These are phyloP conservation scores for Ceratobasidium papillatum DNA, from an alignment of 1,284 basidiomycete species.

Conservation along the genomic window DNA sequence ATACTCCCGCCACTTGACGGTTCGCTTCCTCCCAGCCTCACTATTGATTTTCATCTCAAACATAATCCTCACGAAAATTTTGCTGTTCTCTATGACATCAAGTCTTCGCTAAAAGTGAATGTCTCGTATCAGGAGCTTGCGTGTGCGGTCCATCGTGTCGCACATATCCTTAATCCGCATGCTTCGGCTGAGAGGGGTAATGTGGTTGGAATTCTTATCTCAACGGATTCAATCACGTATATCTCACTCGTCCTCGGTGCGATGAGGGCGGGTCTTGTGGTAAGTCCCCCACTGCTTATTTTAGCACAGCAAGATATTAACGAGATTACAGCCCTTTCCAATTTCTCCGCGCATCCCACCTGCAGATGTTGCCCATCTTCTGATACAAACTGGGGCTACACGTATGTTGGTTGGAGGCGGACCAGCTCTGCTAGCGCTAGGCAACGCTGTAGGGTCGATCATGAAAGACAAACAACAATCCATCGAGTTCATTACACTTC, in stretches of 20 bases:
- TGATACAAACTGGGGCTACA: not conserved
- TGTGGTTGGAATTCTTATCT: not conserved
- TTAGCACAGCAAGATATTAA: not conserved
- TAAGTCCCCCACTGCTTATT: not conserved
- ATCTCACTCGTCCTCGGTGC: not conserved
- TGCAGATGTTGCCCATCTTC: not conserved
- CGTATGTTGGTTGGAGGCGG: not conserved
- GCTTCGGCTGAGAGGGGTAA: not conserved
- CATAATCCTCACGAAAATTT: not conserved
- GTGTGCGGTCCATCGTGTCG: not conserved
- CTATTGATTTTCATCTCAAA: slow-evolving; percentile 7
- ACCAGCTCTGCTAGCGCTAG: not conserved
- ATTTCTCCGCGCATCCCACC: slow-evolving; percentile 4
- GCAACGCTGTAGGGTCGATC: not conserved
- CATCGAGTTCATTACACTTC: not conserved
- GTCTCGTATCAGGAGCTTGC: not conserved
- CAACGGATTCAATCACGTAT: slow-evolving; percentile 1
- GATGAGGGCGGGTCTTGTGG: slow-evolving; percentile 4
- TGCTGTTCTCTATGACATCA: slow-evolving; percentile 8
- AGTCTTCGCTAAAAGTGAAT: not conserved
- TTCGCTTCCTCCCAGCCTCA: not conserved
- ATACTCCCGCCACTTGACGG: not conserved
- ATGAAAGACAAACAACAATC: not conserved
- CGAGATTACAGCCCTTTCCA: not conserved
- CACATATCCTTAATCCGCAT: not conserved